phyloP scores from a whole-genome alignment of 371 early-diverging fungal genomes.

The Apophysomyces trapeziformis region DNA sequence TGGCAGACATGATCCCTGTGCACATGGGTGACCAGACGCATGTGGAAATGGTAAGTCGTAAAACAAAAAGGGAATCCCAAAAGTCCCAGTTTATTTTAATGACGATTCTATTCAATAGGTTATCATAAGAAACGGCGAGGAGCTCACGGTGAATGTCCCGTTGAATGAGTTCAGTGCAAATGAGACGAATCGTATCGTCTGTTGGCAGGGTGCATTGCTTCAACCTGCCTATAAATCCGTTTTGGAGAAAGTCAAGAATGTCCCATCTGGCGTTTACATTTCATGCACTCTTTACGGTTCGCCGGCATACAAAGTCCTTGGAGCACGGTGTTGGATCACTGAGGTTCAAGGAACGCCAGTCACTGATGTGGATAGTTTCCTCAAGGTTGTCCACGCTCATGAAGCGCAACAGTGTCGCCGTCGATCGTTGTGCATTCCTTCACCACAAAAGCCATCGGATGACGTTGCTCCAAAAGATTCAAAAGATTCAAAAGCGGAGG shows the following conservation, averaged over 20 bases:
- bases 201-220: constrained; percentile 91
- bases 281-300: constrained; percentile 73
- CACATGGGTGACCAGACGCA: constrained; percentile 20
- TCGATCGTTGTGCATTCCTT: constrained; percentile 38
- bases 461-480: constrained; percentile 17
- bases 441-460: constrained; percentile 25
- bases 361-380: constrained; percentile 51
- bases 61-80: not conserved
- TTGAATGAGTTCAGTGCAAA: constrained; percentile 57
- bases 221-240: constrained; percentile 85
- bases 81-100: too few relatives aligned
- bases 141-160: constrained; percentile 53
- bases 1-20: constrained; percentile 65
- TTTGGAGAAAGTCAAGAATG: constrained; percentile 72
- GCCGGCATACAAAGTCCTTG: constrained; percentile 61
- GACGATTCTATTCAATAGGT: constrained; percentile 20
- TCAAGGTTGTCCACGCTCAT: constrained; percentile 53
- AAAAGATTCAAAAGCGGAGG: constrained; percentile 20
- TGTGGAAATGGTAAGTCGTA: not conserved
- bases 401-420: constrained; percentile 22
- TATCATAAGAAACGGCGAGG: constrained; percentile 65
- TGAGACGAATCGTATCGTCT: constrained; percentile 65
- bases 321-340: constrained; percentile 55
- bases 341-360: constrained; percentile 60
- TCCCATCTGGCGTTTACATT: constrained; percentile 80